Base-by-base conservation (phyloP, 129 eudicot genomes). In the Scalesia atractyloides region DNA sequence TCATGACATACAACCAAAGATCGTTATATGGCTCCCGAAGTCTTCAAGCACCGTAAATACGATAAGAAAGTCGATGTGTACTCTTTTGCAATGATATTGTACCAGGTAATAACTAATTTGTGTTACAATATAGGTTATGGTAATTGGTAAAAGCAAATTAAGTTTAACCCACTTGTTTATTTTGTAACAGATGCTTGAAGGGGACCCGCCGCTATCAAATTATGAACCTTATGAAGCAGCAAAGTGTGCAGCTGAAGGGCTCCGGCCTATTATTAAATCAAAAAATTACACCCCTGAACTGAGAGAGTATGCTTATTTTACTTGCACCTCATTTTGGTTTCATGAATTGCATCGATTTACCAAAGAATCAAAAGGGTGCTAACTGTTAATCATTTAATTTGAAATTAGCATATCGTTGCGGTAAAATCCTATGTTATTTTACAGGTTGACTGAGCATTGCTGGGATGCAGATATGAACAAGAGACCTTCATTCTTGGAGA, bases 1-100 rank as follows among this genome's bases (percentile, higher is more conserved):
- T 69, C 43, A 50, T 64, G 66, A 33, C 33, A 64, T 61, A 72
- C 65, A 63, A 62, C 69, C 72, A 71, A 61, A 94, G 99, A 94
- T 69, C 93, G 99, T 60, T 94, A 94, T 62, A 94, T 94, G 99
- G 99, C 99, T 74, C 99, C 99, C 60, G 99, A 94, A 84, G 99
- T 94, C 61, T 94, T 94, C 86, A 94, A 84, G 87, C 99, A 94
- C 78, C 84, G 93, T 79, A 94, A 83, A 82, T 94, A 94, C 73
- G 99, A 94, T 76, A 90, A 94, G 88, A 94, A 87, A 79, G 99
- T 94, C 22, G 99, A 90, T 39, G 97, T 94, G 49, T 94, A 79
- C 89, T 94, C 99, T 66, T 94, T 94, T 76, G 99, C 93, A 64
- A 94, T 94, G 99, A 94, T 94, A 81, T 74, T 94, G 49, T 90